Evolutionary conservation across 202 grass and related monocot genomes (phyloP), one percentile per base, ranked within the genome.

Genomic region (Schoenoplectus tabernaemontani): DNA sequence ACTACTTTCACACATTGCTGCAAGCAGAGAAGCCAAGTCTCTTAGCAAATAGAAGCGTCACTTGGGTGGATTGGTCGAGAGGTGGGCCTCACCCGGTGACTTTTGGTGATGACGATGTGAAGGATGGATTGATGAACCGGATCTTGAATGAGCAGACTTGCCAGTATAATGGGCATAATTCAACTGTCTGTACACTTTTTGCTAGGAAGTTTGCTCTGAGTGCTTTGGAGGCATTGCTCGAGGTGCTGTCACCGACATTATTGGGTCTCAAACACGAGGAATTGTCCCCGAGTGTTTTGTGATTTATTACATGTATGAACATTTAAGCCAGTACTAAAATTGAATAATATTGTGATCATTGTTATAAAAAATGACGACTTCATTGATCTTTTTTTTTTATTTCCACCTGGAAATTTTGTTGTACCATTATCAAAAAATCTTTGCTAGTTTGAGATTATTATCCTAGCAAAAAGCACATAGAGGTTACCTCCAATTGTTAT

Each of bases 171-270:
- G 47, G 76, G 1, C 57, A 51, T 1, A 30, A 83, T 30, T 91
- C 86, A 4, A 54, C 63, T 0, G 28, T 72, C 17, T 97, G 95
- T 73, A 87, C 83, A 78, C 86, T 97, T 7, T 94, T 94, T 70
- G 95, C 91, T 0, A 88, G 95, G 87, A 97, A 97, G 89, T 97
- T 97, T 59, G 16, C 84, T 4, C 78, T 89, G 17, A 87, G 86
- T 83, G 66, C 89, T 3, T 64, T 98, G 2, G 81, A 5, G 47
- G 82, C 86, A 22, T 75, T 98, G 78, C 89, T 98, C 64, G 82
- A 94, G 83, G 81, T 98, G 57, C 80, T 91, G 54, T 79, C 85
- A 17, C 75, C 87, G 0, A 53, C 9, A 33, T 32, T 88, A 57
- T 77, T 83, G 46, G 78, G 84, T 34, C 12, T 76, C 33, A 28